Conservation (phyloP, 768 basidiomycete species). For the Leccinum aurantiacum region DNA sequence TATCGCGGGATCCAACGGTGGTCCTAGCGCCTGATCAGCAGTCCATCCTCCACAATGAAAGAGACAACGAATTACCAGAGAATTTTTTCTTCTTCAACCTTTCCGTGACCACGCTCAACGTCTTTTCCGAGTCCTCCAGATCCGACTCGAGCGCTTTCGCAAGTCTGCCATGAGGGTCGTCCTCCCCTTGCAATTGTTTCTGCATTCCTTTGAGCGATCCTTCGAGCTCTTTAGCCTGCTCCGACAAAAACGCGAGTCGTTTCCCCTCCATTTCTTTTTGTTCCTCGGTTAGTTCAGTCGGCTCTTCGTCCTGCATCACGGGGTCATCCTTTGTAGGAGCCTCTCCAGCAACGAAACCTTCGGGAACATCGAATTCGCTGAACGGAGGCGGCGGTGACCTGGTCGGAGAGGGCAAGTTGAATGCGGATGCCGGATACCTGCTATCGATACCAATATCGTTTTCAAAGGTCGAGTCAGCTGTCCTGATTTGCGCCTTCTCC, state of each 20-base stretch:
- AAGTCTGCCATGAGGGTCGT: neutral
- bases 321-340: conserved; percentile 9
- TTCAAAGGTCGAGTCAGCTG: conserved; percentile 1
- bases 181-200: conserved; percentile 1
- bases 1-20: neutral
- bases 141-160: conserved; percentile 16
- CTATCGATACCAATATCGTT: too few species aligned
- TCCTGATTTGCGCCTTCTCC: neutral
- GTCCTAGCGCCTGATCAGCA: conserved; percentile 14
- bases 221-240: conserved; percentile 20
- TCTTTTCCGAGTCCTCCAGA: conserved; percentile 18
- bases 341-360: conserved; percentile 6
- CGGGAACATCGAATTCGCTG: conserved; percentile 17
- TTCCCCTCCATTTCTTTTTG: conserved; percentile 25
- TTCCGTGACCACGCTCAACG: conserved; percentile 5
- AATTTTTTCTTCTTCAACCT: conserved; percentile 25
- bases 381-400: conserved; percentile 29
- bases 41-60: neutral
- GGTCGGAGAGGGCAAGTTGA: conserved; percentile 11
- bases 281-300: conserved; percentile 20
- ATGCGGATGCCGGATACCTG: too few species aligned
- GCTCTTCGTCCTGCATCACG: conserved; percentile 18
- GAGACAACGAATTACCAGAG: conserved; percentile 10
- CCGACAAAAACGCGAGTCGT: conserved; percentile 20
- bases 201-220: neutral